phyloP scores from a whole-genome alignment of 106 monocot species.

The Apostasia ramifera region DNA sequence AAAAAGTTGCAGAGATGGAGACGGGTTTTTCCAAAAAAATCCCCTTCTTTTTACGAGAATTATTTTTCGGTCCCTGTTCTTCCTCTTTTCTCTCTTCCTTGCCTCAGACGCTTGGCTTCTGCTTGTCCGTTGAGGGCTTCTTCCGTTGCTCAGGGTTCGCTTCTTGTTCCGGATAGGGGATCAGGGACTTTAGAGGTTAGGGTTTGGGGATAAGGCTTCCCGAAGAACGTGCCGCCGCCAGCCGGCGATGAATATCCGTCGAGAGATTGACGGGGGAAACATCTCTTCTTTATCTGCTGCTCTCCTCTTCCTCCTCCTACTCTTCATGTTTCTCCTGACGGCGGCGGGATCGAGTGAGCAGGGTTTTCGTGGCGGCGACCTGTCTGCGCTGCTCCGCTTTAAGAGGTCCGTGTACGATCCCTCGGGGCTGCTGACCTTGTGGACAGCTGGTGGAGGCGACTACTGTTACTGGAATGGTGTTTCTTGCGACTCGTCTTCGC shows the following conservation, averaged over 20 bases:
- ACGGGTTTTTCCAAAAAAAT: background rate
- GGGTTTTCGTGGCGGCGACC: constrained; percentile 7
- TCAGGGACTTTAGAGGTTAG: background rate
- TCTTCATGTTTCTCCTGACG: background rate
- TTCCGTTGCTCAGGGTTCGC: background rate
- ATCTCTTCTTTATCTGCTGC: background rate
- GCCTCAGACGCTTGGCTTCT: background rate
- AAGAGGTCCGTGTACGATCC: constrained; percentile 48
- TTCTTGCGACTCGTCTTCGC: constrained; percentile 25
- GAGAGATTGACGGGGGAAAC: constrained; percentile 5
- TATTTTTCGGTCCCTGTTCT: background rate
- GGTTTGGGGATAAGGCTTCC: constrained; percentile 2
- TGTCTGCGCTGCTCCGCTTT: constrained; percentile 34
- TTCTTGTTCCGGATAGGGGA: background rate
- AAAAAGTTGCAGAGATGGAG: background rate
- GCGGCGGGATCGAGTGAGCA: background rate
- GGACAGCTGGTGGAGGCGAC: constrained; percentile 21
- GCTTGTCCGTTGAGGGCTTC: background rate
- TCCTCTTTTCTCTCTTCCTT: background rate
- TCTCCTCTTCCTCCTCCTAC: background rate
- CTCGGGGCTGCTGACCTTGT: constrained; percentile 25
- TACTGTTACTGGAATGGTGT: constrained; percentile 48
- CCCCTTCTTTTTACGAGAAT: background rate
- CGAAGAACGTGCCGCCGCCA: constrained; percentile 11
- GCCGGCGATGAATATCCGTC: constrained; percentile 19